Conservation (phyloP, 257 asterid species). For the Nicotiana tabacum region DNA sequence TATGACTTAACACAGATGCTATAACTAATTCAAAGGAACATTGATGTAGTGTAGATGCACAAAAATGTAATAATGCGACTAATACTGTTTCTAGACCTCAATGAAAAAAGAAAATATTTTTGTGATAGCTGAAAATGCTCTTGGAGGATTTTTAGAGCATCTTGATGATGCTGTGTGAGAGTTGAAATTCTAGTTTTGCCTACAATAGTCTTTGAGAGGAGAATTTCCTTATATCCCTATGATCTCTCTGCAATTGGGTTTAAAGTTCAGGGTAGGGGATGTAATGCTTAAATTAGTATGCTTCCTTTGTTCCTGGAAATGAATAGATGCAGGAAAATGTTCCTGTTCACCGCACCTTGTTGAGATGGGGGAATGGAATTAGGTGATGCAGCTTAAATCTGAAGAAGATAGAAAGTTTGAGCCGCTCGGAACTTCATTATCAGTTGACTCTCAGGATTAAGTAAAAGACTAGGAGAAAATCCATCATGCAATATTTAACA, state of each 20-base stretch:
- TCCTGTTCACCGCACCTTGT: background rate
- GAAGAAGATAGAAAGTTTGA: background rate
- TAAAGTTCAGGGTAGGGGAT: background rate
- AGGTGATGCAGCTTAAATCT: background rate
- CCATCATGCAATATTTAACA: background rate
- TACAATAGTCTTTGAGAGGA: background rate
- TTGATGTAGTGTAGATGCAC: background rate
- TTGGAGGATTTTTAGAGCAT: background rate
- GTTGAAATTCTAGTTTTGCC: background rate
- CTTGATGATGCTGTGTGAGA: background rate
- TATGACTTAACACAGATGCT: background rate
- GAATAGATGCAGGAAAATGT: background rate
- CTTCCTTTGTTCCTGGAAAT: background rate
- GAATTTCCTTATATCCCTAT: background rate
- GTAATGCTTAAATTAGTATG: background rate
- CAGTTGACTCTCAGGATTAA: background rate
- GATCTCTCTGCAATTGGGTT: background rate
- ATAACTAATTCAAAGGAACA: background rate
- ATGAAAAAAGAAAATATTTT: background rate
- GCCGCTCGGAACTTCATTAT: background rate
- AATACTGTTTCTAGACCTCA: background rate
- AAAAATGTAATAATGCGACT: background rate
- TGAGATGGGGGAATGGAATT: background rate
- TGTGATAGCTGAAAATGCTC: background rate
- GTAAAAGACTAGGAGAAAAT: background rate